Base-by-base conservation (phyloP, 306 rosid genomes). In the Vigna trinervia region DNA sequence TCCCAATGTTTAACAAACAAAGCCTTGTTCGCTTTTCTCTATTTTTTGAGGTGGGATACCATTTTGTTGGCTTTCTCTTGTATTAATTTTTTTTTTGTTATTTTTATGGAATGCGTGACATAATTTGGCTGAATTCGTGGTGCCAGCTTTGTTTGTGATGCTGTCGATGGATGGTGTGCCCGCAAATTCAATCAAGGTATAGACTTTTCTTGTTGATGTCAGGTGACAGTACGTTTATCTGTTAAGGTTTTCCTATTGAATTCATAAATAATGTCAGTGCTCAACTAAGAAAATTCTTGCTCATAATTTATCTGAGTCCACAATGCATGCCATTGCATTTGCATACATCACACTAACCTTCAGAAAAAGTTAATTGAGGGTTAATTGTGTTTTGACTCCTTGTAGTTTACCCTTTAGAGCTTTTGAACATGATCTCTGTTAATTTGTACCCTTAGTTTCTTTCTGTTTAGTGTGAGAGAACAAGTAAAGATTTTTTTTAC, bases 121-220 rank as follows among this genome's bases (percentile, higher is more conserved):
- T 78, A 76, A 79, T 53, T 56, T 87, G 78, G 66, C 70, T 82
- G n/a, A 58, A 28, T 65, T 60, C 79, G 8, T 83, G 69, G 74
- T 87, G 77, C 54, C 91, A 96, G 99, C 88, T 96, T 96, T 86
- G 97, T 92, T 17, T 92, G 97, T 12, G 99, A 96, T 85, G 98
- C 90, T 46, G 80, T 96, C 23, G 99, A 96, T 82, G 99, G 99
- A 63, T 96, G 99, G 99, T 89, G 96, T 85, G 99, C 99, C 80
- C 99, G 98, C 82, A 96, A 86, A 84, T 96, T 96, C 82, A 96
- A 96, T 81, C 99, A 96, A 87, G 99, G 99, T 96, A 92, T 73
- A 48, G 1, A 32, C 20, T 67, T 15, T 32, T 28, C 53, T 60
- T 6, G 38, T 74, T 71, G 28, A 54, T 32, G 20, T 39, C 52